Percentiles rank a stretch among this genome's conserved stretches.
Evolutionary conservation across 2,329 filamentous ascomycete species (phyloP).

Genomic region (Lachnellula suecica): DNA sequence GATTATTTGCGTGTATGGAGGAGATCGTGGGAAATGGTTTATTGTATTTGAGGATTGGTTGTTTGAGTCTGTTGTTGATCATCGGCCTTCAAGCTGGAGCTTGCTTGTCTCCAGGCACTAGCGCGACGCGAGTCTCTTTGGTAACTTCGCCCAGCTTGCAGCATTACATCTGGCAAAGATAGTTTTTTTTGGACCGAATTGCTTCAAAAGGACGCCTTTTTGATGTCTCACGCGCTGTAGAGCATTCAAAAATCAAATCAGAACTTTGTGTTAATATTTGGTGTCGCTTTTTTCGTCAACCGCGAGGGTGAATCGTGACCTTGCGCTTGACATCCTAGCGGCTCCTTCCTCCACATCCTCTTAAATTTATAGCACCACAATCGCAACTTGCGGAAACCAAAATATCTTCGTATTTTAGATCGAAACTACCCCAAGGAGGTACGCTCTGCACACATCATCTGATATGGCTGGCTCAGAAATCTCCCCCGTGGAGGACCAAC

Average conservation of each 20-base stretch:
- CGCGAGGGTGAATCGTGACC: neutral
- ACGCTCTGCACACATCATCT: conserved; percentile 1
- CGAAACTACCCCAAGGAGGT: neutral
- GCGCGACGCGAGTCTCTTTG: conserved; percentile 7
- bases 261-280: too few relatives aligned
- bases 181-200: too few relatives aligned
- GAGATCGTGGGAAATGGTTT: neutral
- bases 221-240: too few relatives aligned
- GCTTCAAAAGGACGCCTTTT: too few relatives aligned
- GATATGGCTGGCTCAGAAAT: conserved; percentile 34
- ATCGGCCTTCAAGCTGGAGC: conserved; percentile 21
- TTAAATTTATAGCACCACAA: too few relatives aligned
- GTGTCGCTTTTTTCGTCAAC: too few relatives aligned
- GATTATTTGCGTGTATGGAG: conserved; percentile 23
- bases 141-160: too few relatives aligned
- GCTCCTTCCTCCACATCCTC: too few relatives aligned
- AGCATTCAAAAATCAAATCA: too few relatives aligned
- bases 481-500: conserved; percentile 33
- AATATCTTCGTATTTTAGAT: neutral
- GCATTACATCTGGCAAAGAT: too few relatives aligned
- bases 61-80: neutral
- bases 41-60: neutral
- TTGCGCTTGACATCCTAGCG: too few relatives aligned
- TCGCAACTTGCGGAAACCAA: too few relatives aligned
- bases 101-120: conserved; percentile 26